Conservation (phyloP, 1,139 yeast species). For the Candida labiduridarum region DNA sequence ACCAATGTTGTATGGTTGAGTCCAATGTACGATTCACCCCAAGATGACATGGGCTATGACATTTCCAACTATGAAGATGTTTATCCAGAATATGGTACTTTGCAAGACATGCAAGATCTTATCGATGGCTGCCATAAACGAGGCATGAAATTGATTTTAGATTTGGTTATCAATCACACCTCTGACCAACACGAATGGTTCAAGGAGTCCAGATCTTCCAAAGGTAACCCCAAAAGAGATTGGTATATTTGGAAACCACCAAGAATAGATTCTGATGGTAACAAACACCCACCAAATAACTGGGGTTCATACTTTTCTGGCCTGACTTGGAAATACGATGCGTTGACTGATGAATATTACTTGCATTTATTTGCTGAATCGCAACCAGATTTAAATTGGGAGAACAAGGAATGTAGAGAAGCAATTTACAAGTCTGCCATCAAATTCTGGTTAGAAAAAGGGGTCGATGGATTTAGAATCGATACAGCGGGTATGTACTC, state of each 20-base stretch:
- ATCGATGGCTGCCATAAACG: conserved; percentile 48
- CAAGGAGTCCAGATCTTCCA: conserved; percentile 52
- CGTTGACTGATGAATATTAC: conserved; percentile 52
- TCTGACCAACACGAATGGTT: conserved; percentile 60
- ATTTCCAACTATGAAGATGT: conserved; percentile 54
- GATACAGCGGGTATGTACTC: conserved; percentile 58
- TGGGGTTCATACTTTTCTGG: conserved; percentile 57
- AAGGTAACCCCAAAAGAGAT: conserved; percentile 54
- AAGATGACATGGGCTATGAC: conserved; percentile 65
- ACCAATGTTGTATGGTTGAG: conserved; percentile 57
- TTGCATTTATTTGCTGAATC: conserved; percentile 51
- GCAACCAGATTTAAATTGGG: conserved; percentile 66
- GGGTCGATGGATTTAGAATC: conserved; percentile 60
- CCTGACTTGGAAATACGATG: conserved; percentile 59
- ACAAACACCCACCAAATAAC: conserved; percentile 56
- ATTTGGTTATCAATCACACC: conserved; percentile 60
- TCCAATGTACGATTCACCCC: conserved; percentile 61
- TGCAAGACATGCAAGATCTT: no score
- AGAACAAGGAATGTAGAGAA: conserved; percentile 49
- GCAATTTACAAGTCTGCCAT: conserved; percentile 54
- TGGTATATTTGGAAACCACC: conserved; percentile 63
- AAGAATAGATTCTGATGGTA: conserved; percentile 45
- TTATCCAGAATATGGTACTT: conserved; percentile 54
- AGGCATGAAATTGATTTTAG: conserved; percentile 54
- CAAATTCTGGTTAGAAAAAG: conserved; percentile 55